Conservation (phyloP, 805 yeast species). For the Wickerhamomyces alni region DNA sequence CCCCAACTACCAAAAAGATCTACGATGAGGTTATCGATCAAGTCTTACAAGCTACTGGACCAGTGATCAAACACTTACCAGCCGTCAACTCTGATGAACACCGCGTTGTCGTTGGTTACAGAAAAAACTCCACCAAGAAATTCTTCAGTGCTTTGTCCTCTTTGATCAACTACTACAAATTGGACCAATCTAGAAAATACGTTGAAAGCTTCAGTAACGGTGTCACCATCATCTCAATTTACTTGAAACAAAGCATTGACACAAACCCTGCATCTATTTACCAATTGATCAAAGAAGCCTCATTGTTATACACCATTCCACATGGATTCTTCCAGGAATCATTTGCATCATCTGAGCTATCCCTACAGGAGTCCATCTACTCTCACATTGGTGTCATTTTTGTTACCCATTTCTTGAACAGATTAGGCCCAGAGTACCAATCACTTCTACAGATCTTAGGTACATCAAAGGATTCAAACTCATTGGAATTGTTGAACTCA, state of each 20-base stretch:
- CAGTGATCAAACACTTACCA: slow-evolving; percentile 83
- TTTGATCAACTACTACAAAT: slow-evolving; percentile 82
- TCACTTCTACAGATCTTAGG: slow-evolving; percentile 62
- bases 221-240: slow-evolving; percentile 78
- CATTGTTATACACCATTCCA: slow-evolving; percentile 87
- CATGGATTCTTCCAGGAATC: slow-evolving; percentile 71
- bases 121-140: slow-evolving; percentile 76
- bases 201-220: slow-evolving; percentile 93
- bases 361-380: slow-evolving; percentile 90
- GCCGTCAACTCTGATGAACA: slow-evolving; percentile 77
- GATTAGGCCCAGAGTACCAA: slow-evolving; percentile 86
- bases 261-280: slow-evolving; percentile 60
- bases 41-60: slow-evolving; percentile 77
- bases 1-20: slow-evolving; percentile 70
- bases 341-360: slow-evolving; percentile 70
- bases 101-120: slow-evolving; percentile 83
- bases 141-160: slow-evolving; percentile 84
- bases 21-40: slow-evolving; percentile 68
- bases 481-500: slow-evolving; percentile 70
- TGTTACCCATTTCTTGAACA: slow-evolving; percentile 89
- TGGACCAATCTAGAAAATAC: slow-evolving; percentile 81
- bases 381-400: slow-evolving; percentile 92
- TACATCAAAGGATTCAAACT: slow-evolving; percentile 49
- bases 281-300: slow-evolving; percentile 91
- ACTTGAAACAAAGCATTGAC: slow-evolving; percentile 59